Evolutionary conservation across 257 asterid genomes (phyloP).

Genomic region (Mentha longifolia): DNA sequence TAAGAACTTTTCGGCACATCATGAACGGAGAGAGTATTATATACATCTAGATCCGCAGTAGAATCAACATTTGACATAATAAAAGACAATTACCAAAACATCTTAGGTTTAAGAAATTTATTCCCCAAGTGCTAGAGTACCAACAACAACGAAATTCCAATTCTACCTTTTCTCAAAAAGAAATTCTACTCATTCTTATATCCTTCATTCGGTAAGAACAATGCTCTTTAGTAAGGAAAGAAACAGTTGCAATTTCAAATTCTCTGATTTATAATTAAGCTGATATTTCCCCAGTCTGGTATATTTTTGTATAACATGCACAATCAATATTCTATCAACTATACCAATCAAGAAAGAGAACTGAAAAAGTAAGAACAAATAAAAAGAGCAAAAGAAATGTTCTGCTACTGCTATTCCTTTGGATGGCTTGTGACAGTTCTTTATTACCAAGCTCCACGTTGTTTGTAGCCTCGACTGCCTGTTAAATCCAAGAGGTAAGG

Average conservation of each 20-base stretch:
- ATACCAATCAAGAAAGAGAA: conserved; percentile 94
- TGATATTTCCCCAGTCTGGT: background rate
- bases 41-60: too few relatives aligned
- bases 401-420: conserved; percentile 86
- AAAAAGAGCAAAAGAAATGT: conserved; percentile 86
- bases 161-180: background rate
- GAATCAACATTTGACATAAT: too few relatives aligned
- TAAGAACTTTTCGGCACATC: too few relatives aligned
- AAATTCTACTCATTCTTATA: background rate
- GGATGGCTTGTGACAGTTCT: conserved; percentile 83
- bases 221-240: too few relatives aligned
- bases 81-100: too few relatives aligned
- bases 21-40: too few relatives aligned
- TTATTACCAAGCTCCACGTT: conserved; percentile 92
- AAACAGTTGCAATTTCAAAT: background rate
- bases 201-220: background rate
- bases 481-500: conserved; percentile 22
- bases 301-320: background rate
- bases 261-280: background rate
- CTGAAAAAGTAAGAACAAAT: conserved; percentile 73
- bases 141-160: background rate
- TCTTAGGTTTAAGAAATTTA: too few relatives aligned
- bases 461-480: conserved; percentile 92
- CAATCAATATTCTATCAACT: conserved; percentile 33
- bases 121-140: too few relatives aligned